A percentile compares a stretch with the other conserved stretches of the same genome.
These are phyloP conservation scores for Pseudocercospora eumusae DNA, from an alignment of 2,329 filamentous ascomycete species.

Conservation along the genomic window DNA sequence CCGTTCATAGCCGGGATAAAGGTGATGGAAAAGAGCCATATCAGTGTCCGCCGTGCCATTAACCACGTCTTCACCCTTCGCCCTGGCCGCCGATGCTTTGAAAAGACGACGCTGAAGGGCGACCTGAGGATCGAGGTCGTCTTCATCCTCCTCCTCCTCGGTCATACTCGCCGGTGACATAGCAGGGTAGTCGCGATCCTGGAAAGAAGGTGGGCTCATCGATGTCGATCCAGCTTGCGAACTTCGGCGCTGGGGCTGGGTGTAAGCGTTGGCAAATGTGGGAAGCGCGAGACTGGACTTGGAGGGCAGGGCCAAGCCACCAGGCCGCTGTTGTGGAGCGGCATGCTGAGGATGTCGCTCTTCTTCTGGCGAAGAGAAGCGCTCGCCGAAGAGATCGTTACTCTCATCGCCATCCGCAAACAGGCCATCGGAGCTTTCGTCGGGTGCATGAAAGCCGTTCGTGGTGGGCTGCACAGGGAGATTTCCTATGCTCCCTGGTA, in stretches of 20 bases:
- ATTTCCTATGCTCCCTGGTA: constrained; percentile 21
- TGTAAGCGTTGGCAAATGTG: constrained; percentile 15
- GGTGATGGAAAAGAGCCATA: constrained; percentile 73
- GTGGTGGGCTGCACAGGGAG: constrained; percentile 21
- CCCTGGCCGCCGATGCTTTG: constrained; percentile 29
- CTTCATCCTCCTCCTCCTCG: constrained; percentile 31
- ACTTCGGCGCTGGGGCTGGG: constrained; percentile 13
- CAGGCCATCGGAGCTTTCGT: constrained; percentile 55
- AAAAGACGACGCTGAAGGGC: constrained; percentile 39
- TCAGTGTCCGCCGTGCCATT: constrained; percentile 57
- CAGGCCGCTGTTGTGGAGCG: constrained; percentile 27
- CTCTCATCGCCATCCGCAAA: constrained; percentile 62
- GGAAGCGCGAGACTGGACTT: constrained; percentile 37
- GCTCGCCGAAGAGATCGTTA: constrained; percentile 45
- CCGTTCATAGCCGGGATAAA: constrained; percentile 79
- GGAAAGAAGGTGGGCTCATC: constrained; percentile 32
- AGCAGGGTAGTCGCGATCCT: constrained; percentile 28
- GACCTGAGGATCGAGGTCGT: constrained; percentile 28
- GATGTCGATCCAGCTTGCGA: constrained; percentile 27
- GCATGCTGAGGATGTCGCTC: constrained; percentile 30
- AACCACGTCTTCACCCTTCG: constrained; percentile 32
- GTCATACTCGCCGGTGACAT: constrained; percentile 30
- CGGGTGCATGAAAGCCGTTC: constrained; percentile 28
- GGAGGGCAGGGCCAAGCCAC: constrained; percentile 37
- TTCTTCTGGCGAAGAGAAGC: constrained; percentile 37